Evolutionary conservation across 208 protist species (phyloP).

Genomic region (Acanthamoeba lenticulata): DNA sequence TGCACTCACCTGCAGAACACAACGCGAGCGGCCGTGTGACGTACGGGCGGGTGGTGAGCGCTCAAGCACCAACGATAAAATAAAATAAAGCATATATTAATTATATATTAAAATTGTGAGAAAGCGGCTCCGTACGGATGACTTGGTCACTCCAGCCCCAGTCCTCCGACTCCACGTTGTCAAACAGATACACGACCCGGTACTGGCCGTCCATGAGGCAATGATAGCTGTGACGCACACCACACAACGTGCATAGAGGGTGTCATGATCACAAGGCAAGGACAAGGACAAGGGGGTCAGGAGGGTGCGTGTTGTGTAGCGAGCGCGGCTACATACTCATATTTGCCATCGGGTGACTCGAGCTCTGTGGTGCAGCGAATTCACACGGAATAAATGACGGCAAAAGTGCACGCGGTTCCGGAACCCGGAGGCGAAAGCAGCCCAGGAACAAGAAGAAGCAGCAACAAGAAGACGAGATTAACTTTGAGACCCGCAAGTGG

Average conservation of each 20-base stretch:
- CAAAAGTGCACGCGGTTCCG: too few relatives aligned
- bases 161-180: constrained; percentile 10
- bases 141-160: constrained; percentile 9
- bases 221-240: not conserved
- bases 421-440: too few relatives aligned
- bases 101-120: too few relatives aligned
- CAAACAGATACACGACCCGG: not conserved
- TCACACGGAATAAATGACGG: too few relatives aligned
- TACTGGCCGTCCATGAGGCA: not conserved
- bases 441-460: too few relatives aligned
- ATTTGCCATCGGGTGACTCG: not conserved
- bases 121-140: not conserved
- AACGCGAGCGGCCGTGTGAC: not conserved
- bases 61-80: not conserved
- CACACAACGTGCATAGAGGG: not conserved
- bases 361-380: not conserved
- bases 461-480: not conserved
- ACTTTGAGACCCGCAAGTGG: too few relatives aligned
- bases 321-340: not conserved
- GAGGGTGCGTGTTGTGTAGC: not conserved
- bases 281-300: not conserved
- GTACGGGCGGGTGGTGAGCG: too few relatives aligned
- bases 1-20: not conserved
- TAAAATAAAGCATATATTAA: not conserved
- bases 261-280: not conserved